Percentiles rank a stretch among this genome's conserved stretches.
phyloP scores from a whole-genome alignment of 306 rosid genomes.

The Senna siamea region DNA sequence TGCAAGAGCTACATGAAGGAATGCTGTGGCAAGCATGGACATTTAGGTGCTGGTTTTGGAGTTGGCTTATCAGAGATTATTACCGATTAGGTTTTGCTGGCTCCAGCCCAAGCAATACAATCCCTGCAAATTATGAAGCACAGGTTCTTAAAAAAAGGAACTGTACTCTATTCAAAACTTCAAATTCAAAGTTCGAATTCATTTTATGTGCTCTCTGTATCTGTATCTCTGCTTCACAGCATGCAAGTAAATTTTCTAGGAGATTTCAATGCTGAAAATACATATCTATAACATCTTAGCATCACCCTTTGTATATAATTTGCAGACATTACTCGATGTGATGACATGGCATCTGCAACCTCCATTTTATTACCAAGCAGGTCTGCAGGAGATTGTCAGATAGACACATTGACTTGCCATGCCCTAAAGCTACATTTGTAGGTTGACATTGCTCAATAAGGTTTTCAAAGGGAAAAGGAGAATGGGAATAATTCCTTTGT shows the following conservation, averaged over 20 bases:
- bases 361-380: constrained; percentile 34
- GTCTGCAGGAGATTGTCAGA: constrained; percentile 4
- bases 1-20: constrained; percentile 86
- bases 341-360: constrained; percentile 24
- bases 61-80: constrained; percentile 69
- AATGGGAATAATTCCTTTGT: background rate
- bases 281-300: background rate
- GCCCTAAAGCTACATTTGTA: constrained; percentile 1
- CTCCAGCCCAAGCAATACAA: constrained; percentile 20
- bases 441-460: background rate
- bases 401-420: constrained; percentile 20
- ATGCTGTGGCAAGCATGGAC: constrained; percentile 64
- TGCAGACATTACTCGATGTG: constrained; percentile 1
- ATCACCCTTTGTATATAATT: constrained; percentile 17
- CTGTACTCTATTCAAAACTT: no score
- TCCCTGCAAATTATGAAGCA: background rate
- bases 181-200: no score
- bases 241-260: no score
- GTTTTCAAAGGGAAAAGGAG: background rate
- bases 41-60: constrained; percentile 48
- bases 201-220: no score
- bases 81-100: constrained; percentile 53
- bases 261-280: background rate
- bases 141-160: background rate
- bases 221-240: no score